Percentiles rank a stretch among this genome's conserved stretches.
Evolutionary conservation across 768 basidiomycete species (phyloP).

Genomic region (Cantharellus anzutake): DNA sequence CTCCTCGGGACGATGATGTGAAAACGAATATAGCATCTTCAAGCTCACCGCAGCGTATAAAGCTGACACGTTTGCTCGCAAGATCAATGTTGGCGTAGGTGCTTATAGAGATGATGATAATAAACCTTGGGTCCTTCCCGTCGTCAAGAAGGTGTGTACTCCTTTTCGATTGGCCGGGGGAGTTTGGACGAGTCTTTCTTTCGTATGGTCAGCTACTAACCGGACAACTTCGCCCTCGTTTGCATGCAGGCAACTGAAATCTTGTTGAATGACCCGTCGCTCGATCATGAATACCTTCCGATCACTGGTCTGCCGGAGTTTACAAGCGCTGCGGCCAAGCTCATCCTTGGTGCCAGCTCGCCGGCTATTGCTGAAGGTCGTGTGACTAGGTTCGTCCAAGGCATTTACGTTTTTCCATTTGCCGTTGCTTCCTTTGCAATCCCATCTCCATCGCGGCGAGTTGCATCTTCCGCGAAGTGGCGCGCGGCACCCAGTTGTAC

Average conservation of each 20-base stretch:
- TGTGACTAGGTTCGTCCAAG: slow-evolving; percentile 27
- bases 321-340: slow-evolving; percentile 58
- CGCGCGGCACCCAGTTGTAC: background rate
- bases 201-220: background rate
- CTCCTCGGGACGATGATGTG: background rate
- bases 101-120: slow-evolving; percentile 77
- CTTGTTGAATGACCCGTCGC: slow-evolving; percentile 42
- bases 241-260: slow-evolving; percentile 44
- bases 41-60: slow-evolving; percentile 82
- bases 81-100: slow-evolving; percentile 85
- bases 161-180: background rate
- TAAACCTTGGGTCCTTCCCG: slow-evolving; percentile 85
- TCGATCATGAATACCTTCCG: slow-evolving; percentile 87
- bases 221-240: background rate
- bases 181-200: background rate
- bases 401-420: background rate
- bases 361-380: slow-evolving; percentile 51
- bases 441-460: background rate
- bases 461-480: background rate
- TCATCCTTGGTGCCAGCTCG: slow-evolving; percentile 62
- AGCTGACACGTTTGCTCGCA: slow-evolving; percentile 49
- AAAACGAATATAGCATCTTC: slow-evolving; percentile 43
- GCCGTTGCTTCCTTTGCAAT: background rate
- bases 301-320: slow-evolving; percentile 78
- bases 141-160: slow-evolving; percentile 55